Base-by-base conservation (phyloP, 73 alveolate species). In the Halteria grandinella region DNA sequence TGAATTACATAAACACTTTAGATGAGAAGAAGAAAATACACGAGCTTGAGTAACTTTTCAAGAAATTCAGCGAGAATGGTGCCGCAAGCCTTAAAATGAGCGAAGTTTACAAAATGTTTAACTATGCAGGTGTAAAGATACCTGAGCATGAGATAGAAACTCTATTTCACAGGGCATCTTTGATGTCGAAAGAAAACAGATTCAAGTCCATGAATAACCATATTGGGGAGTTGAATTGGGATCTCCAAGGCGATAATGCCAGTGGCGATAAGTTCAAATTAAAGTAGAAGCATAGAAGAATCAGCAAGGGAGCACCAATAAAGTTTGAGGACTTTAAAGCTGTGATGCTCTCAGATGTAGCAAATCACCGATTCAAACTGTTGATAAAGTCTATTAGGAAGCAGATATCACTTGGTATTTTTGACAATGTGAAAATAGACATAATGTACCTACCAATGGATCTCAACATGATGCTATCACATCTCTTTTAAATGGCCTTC, bases 61-160 rank as follows among this genome's bases (percentile, higher is more conserved):
- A 44, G 7, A 66, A 66, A 44, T 66, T 66, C 47, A 66, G 47
- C 47, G 69, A 39, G 32, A 47, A 47, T 17, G 4, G 31, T 11
- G 7, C 64, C 6, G 80, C 69, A 3, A 6, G 54, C 47, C 31
- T 66, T 28, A 47, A 45, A 11, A 12, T 66, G 11, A 66, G 47
- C 15, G 80, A 66, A 27, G 32, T 66, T 11, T 20, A 44, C 31
- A 66, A 20, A 7, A 66, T 66, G 80, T 66, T 66, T 53, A 66
- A 66, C 41, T 1, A 34, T 21, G 80, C 47, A 25, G 80, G 80
- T 3, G 31, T 66, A 34, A 53, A 66, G 5, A 66, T 66, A 66
- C 1, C 47, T n/a, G 39, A 36, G n/a, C 24, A 51, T n/a, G 7
- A 66, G 18, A 41, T 66, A 14, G 5, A 41, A 24, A 25, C 32